These are phyloP conservation scores for Xylaria sp. DNA, from an alignment of 2,329 filamentous ascomycete genomes.

Conservation along the genomic window DNA sequence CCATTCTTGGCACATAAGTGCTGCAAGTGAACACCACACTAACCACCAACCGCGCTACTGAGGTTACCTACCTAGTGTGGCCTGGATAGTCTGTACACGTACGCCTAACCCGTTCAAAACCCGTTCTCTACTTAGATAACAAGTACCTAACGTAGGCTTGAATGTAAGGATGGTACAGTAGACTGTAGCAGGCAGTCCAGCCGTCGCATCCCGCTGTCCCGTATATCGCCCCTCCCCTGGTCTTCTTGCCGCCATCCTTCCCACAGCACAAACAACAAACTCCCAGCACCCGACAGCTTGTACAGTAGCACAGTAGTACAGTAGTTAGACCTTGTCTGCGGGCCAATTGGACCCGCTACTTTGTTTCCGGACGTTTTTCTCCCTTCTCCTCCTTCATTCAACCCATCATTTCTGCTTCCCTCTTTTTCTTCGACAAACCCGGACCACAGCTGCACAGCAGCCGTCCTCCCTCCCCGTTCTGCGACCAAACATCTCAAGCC, in stretches of 20 bases:
- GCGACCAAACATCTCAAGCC: constrained; percentile 6
- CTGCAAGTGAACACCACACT: constrained; percentile 1
- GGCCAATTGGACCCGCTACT: constrained; percentile 28
- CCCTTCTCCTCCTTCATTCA: constrained; percentile 25
- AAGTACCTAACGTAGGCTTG: not conserved
- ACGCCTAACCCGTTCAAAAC: not conserved
- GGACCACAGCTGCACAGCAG: constrained; percentile 29
- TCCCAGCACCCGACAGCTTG: not conserved
- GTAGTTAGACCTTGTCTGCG: not conserved
- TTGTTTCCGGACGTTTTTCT: constrained; percentile 25
- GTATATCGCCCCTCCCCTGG: not conserved
- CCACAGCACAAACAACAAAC: not conserved
- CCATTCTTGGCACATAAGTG: constrained; percentile 23
- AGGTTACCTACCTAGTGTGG: not conserved
- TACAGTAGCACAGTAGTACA: too few relatives aligned
- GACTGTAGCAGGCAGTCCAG: not conserved
- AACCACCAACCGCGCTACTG: not conserved
- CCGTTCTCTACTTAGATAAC: not conserved
- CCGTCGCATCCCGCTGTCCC: constrained; percentile 5
- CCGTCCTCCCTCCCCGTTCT: constrained; percentile 21
- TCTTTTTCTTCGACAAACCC: constrained; percentile 30
- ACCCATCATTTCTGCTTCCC: constrained; percentile 15
- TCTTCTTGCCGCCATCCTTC: constrained; percentile 16
- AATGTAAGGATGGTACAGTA: not conserved
- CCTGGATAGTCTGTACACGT: constrained; percentile 5